Evolutionary conservation across 768 basidiomycete species (phyloP), one percentile per base, ranked within the genome.

Genomic region (Filobasidium wieringae): DNA sequence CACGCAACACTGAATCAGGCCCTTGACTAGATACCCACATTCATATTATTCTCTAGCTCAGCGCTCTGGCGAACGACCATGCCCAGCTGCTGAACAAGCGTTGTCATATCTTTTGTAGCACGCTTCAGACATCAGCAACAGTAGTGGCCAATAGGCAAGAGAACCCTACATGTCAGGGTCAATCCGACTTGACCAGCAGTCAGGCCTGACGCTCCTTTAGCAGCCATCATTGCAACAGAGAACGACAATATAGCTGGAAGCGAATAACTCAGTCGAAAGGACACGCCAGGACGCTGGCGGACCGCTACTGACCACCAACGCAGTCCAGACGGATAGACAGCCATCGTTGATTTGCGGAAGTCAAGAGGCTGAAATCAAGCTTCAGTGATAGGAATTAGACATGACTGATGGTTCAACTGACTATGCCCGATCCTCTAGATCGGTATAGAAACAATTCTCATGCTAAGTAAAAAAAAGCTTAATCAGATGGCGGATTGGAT

Each of bases 11-110:
- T 12, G n/a, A 24, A 6, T 33, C 29, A 31, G 32, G 15, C 17
- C 55, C 69, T 64, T 19, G 63, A 61, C 22, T 59, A 33, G 24
- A 27, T 17, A 17, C 53, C 33, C 24, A 54, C 57, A 71, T 88
- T 88, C 86, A 89, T 91, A 72, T 89, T 80, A 71, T 95, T 92
- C 72, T 93, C 89, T 6, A 91, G 83, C 69, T 92, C 88, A 15
- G 56, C 56, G 29, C 47, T 50, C 24, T 53, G 34, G 14, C 29
- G 31, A 0, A 36, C 61, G 27, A 71, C 64, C 69, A 69, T 68
- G 36, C 69, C 68, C 17, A 71, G 55, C 31, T 67, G 55, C 51
- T 71, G 69, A 7, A 61, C 60, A n/a, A 71, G 58, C 7, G 64
- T 51, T 0, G 66, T 66, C 49, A 71, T 51, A 53, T 71, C 57